Evolutionary conservation across 2,329 filamentous ascomycete species (phyloP), one percentile per base, ranked within the genome.

Genomic region (Tolypocladium capitatum): DNA sequence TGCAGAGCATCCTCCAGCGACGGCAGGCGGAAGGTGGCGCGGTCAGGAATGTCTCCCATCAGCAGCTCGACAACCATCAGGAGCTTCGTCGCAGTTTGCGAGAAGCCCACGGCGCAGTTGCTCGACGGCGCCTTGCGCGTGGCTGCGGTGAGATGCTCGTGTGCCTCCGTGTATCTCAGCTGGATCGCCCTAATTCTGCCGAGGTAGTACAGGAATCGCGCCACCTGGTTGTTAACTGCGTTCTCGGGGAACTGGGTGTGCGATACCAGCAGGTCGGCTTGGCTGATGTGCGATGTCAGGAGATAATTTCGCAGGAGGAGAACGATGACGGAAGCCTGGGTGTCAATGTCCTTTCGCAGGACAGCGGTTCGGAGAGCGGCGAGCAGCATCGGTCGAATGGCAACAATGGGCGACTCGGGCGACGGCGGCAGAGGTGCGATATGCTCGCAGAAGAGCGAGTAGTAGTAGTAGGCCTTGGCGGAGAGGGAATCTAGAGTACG

Each of bases 21-120:
- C 2, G 89, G 80, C 62, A 92, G 86, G 49, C 92, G 86, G 80
- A 98, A 98, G 48, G 91, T 84, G 16, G 89, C 85, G 50, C 92
- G 86, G 60, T 97, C 91, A 30, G 92, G 92, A 56, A 98, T 98
- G 62, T 98, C 92, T 54, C 92, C 92, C 92, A 98, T 98, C 53
- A 98, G 72, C 51, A 98, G 74, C 72, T 98, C 91, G 13, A 98
- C 92, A 20, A 98, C 89, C 40, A 97, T 80, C 54, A 97, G 73
- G n/a, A 97, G 78, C 75, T 98, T 98, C 54, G 87, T 94, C 1
- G 92, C 91, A 35, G 89, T 90, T 68, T 96, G 92, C 56, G 94
- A 90, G 68, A 98, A 98, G 42, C 92, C 91, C 41, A 89, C 83
- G 5, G 92, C 92, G 56, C 87, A 90, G 55, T 82, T 80, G 63